phyloP scores from a whole-genome alignment of 805 yeast species.

The Starmerella vaccinii region DNA sequence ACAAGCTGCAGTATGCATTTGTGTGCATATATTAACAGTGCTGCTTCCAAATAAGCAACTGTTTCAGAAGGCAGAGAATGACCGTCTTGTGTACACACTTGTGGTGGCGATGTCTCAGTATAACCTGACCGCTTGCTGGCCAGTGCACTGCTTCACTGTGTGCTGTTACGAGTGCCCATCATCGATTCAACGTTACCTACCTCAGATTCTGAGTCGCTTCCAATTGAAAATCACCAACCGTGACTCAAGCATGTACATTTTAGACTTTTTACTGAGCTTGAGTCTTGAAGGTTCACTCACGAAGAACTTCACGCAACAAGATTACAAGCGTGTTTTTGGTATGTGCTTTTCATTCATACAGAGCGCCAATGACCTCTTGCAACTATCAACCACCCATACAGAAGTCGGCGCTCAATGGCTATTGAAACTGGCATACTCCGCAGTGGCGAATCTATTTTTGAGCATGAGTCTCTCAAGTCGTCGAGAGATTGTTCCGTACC shows the following conservation, averaged over 20 bases:
- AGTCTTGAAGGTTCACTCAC: constrained; percentile 57
- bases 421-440: constrained; percentile 52
- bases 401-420: constrained; percentile 48
- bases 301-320: constrained; percentile 64
- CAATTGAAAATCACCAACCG: constrained; percentile 66
- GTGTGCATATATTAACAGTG: constrained; percentile 47
- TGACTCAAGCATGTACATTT: constrained; percentile 58
- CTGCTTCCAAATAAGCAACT: constrained; percentile 42
- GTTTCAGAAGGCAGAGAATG: constrained; percentile 50
- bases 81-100: constrained; percentile 50
- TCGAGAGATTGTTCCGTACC: constrained; percentile 48
- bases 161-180: constrained; percentile 75
- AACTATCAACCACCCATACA: constrained; percentile 3
- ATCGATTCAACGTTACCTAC: constrained; percentile 56
- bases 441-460: constrained; percentile 62
- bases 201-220: constrained; percentile 58
- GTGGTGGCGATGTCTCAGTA: constrained; percentile 50
- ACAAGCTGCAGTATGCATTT: constrained; percentile 35
- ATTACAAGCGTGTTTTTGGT: constrained; percentile 69
- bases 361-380: constrained; percentile 44
- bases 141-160: constrained; percentile 62
- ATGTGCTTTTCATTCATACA: constrained; percentile 73
- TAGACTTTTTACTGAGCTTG: constrained; percentile 62
- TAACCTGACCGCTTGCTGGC: constrained; percentile 61
- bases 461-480: constrained; percentile 52